Conservation (phyloP, 305 asterid genomes). For the Fraxinus dipetala region DNA sequence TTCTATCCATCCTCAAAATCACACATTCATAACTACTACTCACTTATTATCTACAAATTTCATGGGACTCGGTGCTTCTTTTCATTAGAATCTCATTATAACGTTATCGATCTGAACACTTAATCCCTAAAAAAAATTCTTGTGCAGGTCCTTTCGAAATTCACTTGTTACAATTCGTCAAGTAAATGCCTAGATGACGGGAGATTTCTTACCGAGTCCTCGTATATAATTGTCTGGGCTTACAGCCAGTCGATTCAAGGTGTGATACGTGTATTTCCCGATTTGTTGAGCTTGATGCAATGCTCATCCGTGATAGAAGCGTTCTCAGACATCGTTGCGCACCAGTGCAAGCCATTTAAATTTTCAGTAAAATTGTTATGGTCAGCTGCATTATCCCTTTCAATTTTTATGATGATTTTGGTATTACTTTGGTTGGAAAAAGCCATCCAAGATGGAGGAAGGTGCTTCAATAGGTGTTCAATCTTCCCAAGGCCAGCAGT, state of each 20-base stretch:
- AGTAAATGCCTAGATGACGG: slow-evolving; percentile 32
- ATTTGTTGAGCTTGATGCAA: slow-evolving; percentile 35
- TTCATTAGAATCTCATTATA: not conserved
- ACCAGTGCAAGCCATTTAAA: slow-evolving; percentile 47
- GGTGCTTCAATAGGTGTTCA: slow-evolving; percentile 28
- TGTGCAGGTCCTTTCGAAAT: slow-evolving; percentile 39
- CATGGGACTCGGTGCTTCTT: not conserved
- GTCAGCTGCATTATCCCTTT: slow-evolving; percentile 43
- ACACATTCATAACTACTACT: not conserved
- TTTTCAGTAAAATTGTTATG: slow-evolving; percentile 30
- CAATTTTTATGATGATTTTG: slow-evolving; percentile 39
- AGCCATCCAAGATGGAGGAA: slow-evolving; percentile 38
- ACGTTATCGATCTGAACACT: not conserved
- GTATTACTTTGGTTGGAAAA: slow-evolving; percentile 39
- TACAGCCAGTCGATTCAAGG: slow-evolving; percentile 42
- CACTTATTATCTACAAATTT: too few relatives aligned
- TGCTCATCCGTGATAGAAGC: slow-evolving; percentile 43
- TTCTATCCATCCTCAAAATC: not conserved
- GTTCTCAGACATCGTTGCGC: slow-evolving; percentile 30
- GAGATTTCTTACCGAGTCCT: slow-evolving; percentile 39
- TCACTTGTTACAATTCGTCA: slow-evolving; percentile 36
- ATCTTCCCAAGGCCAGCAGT: slow-evolving; percentile 23
- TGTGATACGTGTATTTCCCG: slow-evolving; percentile 42
- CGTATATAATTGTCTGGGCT: slow-evolving; percentile 33
- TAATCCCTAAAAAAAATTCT: not conserved